phyloP scores from a whole-genome alignment of 495 filamentous ascomycete species.

The Barbatosphaeria neglecta region DNA sequence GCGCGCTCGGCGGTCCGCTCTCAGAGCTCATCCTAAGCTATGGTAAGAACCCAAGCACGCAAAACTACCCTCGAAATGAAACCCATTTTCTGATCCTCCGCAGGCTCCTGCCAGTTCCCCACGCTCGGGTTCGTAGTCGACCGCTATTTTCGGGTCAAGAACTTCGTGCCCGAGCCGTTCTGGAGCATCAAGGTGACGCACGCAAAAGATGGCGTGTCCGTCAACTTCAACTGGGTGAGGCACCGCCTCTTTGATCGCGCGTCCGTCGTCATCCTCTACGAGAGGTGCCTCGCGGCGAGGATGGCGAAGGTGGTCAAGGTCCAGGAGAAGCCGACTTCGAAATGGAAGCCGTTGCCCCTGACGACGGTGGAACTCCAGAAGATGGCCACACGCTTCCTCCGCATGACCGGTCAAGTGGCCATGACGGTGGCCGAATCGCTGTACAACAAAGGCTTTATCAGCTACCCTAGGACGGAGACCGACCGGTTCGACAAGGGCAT shows the following conservation, averaged over 20 bases:
- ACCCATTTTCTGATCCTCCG: constrained; percentile 4
- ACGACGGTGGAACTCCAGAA: constrained; percentile 99
- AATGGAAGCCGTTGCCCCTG: constrained; percentile 85
- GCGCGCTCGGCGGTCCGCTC: constrained; percentile 51
- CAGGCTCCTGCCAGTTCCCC: constrained; percentile 93
- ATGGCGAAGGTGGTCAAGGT: constrained; percentile 71
- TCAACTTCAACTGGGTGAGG: constrained; percentile 76
- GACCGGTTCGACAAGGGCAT: constrained; percentile 91
- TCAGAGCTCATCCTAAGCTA: constrained; percentile 67
- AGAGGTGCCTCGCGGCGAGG: constrained; percentile 69
- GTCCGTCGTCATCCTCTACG: constrained; percentile 68
- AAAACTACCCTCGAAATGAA: neutral
- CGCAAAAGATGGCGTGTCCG: constrained; percentile 61
- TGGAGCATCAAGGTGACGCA: constrained; percentile 86
- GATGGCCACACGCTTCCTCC: constrained; percentile 75
- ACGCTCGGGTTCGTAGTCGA: constrained; percentile 96
- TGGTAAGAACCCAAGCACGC: constrained; percentile 41
- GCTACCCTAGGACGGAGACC: constrained; percentile 93
- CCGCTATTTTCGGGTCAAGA: constrained; percentile 80
- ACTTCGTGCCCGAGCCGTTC: constrained; percentile 86
- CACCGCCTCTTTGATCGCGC: constrained; percentile 79
- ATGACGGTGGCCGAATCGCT: constrained; percentile 86
- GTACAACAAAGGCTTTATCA: constrained; percentile 91
- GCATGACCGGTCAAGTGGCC: constrained; percentile 73
- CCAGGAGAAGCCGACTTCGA: constrained; percentile 80